Conservation (phyloP, 129 eudicot species). For the Flaveria sonorensis region DNA sequence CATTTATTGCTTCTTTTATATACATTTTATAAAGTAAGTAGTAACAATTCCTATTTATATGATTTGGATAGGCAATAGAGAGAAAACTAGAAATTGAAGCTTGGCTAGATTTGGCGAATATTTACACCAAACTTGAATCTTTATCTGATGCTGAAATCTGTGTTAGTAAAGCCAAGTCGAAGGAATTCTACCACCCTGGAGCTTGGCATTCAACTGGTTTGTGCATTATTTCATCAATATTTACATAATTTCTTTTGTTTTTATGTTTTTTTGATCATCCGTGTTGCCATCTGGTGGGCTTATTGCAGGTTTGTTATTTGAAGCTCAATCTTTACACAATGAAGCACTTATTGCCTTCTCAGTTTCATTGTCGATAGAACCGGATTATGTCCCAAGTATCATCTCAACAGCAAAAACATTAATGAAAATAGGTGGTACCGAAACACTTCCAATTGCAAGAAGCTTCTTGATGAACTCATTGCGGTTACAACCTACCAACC, state of each 20-base stretch:
- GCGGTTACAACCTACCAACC: conserved; percentile 80
- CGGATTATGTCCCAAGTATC: conserved; percentile 80
- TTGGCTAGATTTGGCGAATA: conserved; percentile 83
- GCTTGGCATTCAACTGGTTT: conserved; percentile 84
- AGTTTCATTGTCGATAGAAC: conserved; percentile 71
- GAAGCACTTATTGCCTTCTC: conserved; percentile 77
- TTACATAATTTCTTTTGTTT: background rate
- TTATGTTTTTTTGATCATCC: background rate
- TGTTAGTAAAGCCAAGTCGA: conserved; percentile 59
- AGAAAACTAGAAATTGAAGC: conserved; percentile 76
- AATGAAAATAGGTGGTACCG: conserved; percentile 53
- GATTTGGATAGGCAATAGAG: conserved; percentile 44
- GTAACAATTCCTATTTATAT: background rate
- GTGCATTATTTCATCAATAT: conserved; percentile 4
- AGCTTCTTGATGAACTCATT: conserved; percentile 82
- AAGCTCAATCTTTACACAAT: conserved; percentile 59
- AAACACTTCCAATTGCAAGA: conserved; percentile 66
- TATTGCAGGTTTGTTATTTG: conserved; percentile 52
- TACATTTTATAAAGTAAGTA: background rate
- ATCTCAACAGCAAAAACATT: conserved; percentile 69
- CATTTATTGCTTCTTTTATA: background rate
- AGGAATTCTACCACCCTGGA: conserved; percentile 52
- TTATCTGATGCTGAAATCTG: conserved; percentile 77
- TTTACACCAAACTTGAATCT: conserved; percentile 60
- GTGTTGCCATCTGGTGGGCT: conserved; percentile 16